Conservation (phyloP, 2,329 filamentous ascomycete genomes). For the Dactylonectria macrodidyma region DNA sequence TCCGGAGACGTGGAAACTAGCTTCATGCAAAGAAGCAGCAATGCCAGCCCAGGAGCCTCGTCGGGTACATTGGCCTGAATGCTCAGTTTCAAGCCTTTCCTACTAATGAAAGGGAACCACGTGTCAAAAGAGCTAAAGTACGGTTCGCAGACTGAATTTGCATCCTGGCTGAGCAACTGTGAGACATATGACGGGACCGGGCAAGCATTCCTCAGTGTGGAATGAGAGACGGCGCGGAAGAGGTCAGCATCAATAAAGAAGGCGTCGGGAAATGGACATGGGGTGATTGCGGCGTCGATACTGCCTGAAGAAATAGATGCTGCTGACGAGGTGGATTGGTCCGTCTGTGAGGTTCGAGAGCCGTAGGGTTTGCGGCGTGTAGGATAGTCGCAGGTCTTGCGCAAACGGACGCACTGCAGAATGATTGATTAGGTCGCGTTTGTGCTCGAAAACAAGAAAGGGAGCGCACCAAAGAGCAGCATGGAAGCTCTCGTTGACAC, state of each 20-base stretch:
- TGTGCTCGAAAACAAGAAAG: neutral
- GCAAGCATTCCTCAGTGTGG: neutral
- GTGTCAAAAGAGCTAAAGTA: slow-evolving; percentile 12
- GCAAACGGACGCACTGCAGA: slow-evolving; percentile 5
- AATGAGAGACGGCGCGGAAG: slow-evolving; percentile 9
- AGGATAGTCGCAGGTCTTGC: slow-evolving; percentile 16
- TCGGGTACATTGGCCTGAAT: neutral
- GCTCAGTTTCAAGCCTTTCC: slow-evolving; percentile 1
- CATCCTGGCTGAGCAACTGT: neutral
- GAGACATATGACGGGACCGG: slow-evolving; percentile 3
- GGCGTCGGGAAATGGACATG: slow-evolving; percentile 5
- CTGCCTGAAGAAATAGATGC: neutral
- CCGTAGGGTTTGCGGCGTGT: slow-evolving; percentile 9
- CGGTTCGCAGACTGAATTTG: neutral
- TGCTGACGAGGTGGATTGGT: neutral
- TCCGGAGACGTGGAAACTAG: neutral
- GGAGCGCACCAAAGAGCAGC: slow-evolving; percentile 8
- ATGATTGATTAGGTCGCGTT: neutral
- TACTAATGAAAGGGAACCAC: slow-evolving; percentile 16
- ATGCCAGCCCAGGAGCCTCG: slow-evolving; percentile 5
- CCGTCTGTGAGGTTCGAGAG: neutral
- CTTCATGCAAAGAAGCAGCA: slow-evolving; percentile 11
- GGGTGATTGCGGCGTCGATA: neutral
- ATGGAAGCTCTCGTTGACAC: slow-evolving; percentile 13
- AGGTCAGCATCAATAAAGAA: slow-evolving; percentile 10